Conservation (phyloP, 208 protist species). For the Wallacemonas sp. region DNA sequence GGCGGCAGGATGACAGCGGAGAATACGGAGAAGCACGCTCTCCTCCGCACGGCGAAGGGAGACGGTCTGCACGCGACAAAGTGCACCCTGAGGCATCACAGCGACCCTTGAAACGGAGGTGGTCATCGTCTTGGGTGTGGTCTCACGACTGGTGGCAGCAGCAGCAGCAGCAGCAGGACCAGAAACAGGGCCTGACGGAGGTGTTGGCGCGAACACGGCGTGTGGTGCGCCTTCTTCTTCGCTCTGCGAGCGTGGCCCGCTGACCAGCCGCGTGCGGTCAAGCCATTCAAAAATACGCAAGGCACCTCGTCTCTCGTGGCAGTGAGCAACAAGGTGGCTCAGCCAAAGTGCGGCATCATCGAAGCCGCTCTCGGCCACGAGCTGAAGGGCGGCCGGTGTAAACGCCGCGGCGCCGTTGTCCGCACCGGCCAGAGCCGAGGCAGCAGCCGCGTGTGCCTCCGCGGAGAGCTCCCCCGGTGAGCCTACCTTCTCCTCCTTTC, state of each 20-base stretch:
- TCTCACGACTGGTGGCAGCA: no score
- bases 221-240: no score
- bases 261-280: no score
- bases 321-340: conserved; percentile 2
- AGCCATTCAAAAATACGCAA: background rate
- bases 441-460: conserved; percentile 4
- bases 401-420: background rate
- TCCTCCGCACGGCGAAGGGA: conserved; percentile 57
- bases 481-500: conserved; percentile 19
- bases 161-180: conserved; percentile 15
- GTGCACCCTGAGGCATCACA: background rate
- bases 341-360: conserved; percentile 21
- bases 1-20: conserved; percentile 56
- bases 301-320: background rate
- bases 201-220: conserved; percentile 1
- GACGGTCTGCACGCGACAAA: conserved; percentile 23
- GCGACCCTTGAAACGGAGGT: background rate
- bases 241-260: no score
- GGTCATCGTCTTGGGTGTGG: conserved; percentile 20
- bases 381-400: conserved; percentile 11
- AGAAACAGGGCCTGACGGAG: background rate
- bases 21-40: conserved; percentile 55
- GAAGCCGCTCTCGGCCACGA: conserved; percentile 29
- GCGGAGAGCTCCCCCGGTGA: conserved; percentile 5
- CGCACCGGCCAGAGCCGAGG: background rate